phyloP scores from a whole-genome alignment of 371 early-diverging fungal genomes.

The Polyrhizophydium stewartii region DNA sequence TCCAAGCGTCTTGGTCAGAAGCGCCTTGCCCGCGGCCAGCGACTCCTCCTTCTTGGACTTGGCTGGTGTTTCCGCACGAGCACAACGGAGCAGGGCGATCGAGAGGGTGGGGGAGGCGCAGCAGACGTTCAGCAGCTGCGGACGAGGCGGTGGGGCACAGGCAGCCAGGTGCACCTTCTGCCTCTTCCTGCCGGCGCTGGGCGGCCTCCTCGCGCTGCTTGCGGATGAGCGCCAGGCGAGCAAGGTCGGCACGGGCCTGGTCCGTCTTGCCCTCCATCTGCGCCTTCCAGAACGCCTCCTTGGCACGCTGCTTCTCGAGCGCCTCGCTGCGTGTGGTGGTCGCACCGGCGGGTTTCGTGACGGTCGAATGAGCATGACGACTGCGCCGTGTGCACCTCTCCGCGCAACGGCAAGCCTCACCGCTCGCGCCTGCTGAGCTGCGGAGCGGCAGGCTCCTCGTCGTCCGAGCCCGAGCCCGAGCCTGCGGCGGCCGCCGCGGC shows the following conservation, averaged over 20 bases:
- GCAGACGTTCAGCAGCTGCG: no score
- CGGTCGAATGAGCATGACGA: neutral
- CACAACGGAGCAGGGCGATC: no score
- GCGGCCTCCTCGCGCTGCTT: conserved; percentile 69
- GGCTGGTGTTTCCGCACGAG: conserved; percentile 5
- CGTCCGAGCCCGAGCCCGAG: neutral
- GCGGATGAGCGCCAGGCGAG: conserved; percentile 59
- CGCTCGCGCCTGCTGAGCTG: conserved; percentile 44
- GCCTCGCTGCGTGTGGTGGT: conserved; percentile 23
- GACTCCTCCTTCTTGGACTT: conserved; percentile 24
- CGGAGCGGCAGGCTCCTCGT: conserved; percentile 10
- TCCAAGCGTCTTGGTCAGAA: conserved; percentile 24
- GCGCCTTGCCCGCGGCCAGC: conserved; percentile 27
- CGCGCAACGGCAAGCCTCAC: conserved; percentile 1
- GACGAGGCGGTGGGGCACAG: no score
- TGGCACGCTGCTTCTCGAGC: conserved; percentile 54
- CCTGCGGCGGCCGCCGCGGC: conserved; percentile 16
- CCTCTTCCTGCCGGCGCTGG: conserved; percentile 41
- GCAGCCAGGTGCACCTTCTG: neutral
- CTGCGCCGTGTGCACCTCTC: no score
- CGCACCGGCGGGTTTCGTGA: neutral
- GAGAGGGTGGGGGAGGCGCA: no score
- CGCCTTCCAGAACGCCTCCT: conserved; percentile 54
- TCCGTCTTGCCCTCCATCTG: conserved; percentile 67
- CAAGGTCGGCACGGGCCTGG: conserved; percentile 62